Evolutionary conservation across 163 green algal genomes (phyloP).

Genomic region (Scenedesmus sp.): DNA sequence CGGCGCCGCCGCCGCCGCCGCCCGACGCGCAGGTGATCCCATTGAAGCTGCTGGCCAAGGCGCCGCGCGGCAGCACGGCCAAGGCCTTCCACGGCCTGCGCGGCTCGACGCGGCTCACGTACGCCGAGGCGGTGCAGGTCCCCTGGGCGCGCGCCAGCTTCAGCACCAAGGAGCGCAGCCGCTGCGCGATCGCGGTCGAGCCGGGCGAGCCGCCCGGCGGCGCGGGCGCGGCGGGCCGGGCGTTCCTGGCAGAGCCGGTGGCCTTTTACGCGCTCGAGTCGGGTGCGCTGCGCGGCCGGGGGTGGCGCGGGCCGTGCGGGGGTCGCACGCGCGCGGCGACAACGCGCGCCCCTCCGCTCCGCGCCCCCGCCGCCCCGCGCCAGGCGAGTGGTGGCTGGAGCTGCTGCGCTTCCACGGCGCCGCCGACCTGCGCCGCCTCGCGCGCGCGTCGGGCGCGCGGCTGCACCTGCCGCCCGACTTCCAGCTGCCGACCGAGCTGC

Average conservation of each 20-base stretch:
- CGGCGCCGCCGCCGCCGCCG: too few relatives aligned
- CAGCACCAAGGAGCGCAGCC: conserved; percentile 48
- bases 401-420: conserved; percentile 43
- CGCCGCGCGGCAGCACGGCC: conserved; percentile 46
- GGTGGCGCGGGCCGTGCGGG: too few relatives aligned
- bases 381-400: conserved; percentile 52
- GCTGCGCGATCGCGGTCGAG: conserved; percentile 23
- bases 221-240: not conserved
- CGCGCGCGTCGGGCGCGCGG: not conserved
- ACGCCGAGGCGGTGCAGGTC: conserved; percentile 53
- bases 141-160: conserved; percentile 25
- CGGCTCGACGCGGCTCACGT: conserved; percentile 34
- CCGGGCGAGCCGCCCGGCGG: not conserved
- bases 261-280: conserved; percentile 49
- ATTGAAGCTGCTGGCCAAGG: conserved; percentile 46
- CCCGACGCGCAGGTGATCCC: conserved; percentile 10
- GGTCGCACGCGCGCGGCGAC: too few relatives aligned
- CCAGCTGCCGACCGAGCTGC: conserved; percentile 42
- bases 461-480: conserved; percentile 42
- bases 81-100: conserved; percentile 47
- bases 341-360: too few relatives aligned
- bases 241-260: conserved; percentile 37
- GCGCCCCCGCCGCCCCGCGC: too few relatives aligned
- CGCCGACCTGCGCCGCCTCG: conserved; percentile 34
- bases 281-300: not conserved